A percentile compares a stretch with the other conserved stretches of the same genome.
These are phyloP conservation scores for Cryptococcus hybrid DNA, from an alignment of 1,284 basidiomycete genomes.

Conservation along the genomic window DNA sequence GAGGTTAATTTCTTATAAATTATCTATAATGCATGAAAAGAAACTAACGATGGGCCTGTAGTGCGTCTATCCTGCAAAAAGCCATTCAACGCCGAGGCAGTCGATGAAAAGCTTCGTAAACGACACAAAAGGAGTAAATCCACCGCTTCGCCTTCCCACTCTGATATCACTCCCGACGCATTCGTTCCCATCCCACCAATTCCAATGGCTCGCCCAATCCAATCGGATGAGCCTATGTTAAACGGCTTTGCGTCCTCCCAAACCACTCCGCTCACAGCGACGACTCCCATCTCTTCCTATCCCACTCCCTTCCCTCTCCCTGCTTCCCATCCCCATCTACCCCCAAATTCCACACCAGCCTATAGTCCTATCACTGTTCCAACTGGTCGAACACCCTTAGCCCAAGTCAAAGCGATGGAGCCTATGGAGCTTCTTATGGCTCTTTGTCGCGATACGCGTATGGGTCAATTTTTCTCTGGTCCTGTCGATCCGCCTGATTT, in stretches of 20 bases:
- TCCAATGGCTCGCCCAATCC: no score
- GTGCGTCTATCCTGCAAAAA: constrained; percentile 41
- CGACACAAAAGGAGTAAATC: constrained; percentile 12
- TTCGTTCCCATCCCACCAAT: no score
- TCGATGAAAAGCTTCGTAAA: constrained; percentile 22
- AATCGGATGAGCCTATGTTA: no score
- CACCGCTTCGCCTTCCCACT: no score
- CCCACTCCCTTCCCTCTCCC: not conserved
- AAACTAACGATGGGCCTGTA: constrained; percentile 1
- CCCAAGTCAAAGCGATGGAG: constrained; percentile 10
- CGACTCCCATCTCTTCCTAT: not conserved
- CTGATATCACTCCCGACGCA: no score
- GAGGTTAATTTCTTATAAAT: constrained; percentile 17
- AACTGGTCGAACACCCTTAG: not conserved
- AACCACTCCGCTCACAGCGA: not conserved
- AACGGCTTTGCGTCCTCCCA: not conserved
- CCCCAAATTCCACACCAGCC: not conserved
- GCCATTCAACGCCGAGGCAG: constrained; percentile 26
- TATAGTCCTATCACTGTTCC: not conserved
- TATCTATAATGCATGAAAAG: not conserved
- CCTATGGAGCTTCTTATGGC: constrained; percentile 37
- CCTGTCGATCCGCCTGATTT: constrained; percentile 37
- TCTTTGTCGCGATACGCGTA: constrained; percentile 35
- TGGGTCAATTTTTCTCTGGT: constrained; percentile 39
- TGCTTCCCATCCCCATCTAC: not conserved